Conservation (phyloP, 2,329 filamentous ascomycete species). For the Camptophora hylomeconis region DNA sequence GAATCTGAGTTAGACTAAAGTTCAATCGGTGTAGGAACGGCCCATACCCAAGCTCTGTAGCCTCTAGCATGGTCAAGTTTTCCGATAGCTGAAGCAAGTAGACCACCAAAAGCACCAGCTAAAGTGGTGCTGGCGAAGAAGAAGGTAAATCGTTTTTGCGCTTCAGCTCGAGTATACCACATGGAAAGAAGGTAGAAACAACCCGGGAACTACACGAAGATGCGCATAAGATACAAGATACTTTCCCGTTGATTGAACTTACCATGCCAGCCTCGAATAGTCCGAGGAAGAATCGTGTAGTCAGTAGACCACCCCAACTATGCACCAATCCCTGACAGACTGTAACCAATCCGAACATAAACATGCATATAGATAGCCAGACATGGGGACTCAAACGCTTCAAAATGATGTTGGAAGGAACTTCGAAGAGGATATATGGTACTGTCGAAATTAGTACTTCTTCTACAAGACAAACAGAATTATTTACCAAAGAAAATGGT, state of each 20-base stretch:
- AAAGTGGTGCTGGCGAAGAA: constrained; percentile 68
- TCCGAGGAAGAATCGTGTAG: constrained; percentile 76
- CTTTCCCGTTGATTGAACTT: too few relatives aligned
- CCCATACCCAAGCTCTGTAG: constrained; percentile 39
- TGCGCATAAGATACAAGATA: too few relatives aligned
- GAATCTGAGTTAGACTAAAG: too few relatives aligned
- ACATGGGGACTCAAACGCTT: constrained; percentile 54
- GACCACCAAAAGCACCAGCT: constrained; percentile 49
- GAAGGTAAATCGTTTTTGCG: constrained; percentile 83
- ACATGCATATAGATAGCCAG: constrained; percentile 73
- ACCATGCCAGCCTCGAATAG: constrained; percentile 59
- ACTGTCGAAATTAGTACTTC: constrained; percentile 41
- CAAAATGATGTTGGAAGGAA: constrained; percentile 59
- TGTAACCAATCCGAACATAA: constrained; percentile 64
- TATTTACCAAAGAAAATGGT: constrained; percentile 77
- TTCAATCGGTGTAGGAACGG: neutral
- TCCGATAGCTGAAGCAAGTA: constrained; percentile 47
- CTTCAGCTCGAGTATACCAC: constrained; percentile 79
- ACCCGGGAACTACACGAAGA: constrained; percentile 9
- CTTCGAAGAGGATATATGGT: constrained; percentile 53
- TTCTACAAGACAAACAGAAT: constrained; percentile 36
- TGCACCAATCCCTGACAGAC: constrained; percentile 64
- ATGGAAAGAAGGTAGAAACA: constrained; percentile 29
- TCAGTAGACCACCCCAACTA: constrained; percentile 64
- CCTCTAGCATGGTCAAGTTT: constrained; percentile 42